These are phyloP conservation scores for Hymenoscyphus fructigenus DNA, from an alignment of 2,329 filamentous ascomycete species.

Conservation along the genomic window DNA sequence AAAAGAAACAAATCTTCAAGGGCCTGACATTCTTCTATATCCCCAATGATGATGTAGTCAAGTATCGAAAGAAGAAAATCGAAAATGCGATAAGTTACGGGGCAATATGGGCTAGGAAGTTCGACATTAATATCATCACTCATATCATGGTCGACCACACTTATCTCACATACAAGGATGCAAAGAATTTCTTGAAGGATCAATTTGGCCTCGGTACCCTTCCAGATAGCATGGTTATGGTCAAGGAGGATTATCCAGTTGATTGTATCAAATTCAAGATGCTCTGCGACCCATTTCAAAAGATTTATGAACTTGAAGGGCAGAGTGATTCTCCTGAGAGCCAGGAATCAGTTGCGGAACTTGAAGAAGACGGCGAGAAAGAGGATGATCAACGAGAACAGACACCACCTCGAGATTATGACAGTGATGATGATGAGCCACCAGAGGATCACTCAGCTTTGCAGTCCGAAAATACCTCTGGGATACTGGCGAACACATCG, in stretches of 20 bases:
- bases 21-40: slow-evolving; percentile 72
- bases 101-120: slow-evolving; percentile 64
- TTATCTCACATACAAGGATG: slow-evolving; percentile 58
- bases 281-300: slow-evolving; percentile 58
- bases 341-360: not conserved
- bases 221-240: slow-evolving; percentile 50
- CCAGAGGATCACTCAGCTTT: not conserved
- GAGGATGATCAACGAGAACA: not conserved
- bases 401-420: not conserved
- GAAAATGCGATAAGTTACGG: slow-evolving; percentile 73
- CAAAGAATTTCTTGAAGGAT: slow-evolving; percentile 54
- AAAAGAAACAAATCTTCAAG: slow-evolving; percentile 57
- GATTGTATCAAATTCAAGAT: slow-evolving; percentile 63
- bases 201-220: slow-evolving; percentile 21
- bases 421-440: slow-evolving; percentile 10
- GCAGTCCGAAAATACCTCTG: no score
- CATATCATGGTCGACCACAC: slow-evolving; percentile 77
- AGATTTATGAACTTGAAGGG: slow-evolving; percentile 54
- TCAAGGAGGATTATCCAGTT: slow-evolving; percentile 67
- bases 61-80: slow-evolving; percentile 68
- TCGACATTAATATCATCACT: slow-evolving; percentile 55
- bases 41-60: slow-evolving; percentile 73
- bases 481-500: slow-evolving; percentile 43
- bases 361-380: not conserved
- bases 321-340: slow-evolving; percentile 2